These are phyloP conservation scores for Aspergillus cristatus DNA, from an alignment of 495 filamentous ascomycete species.

Conservation along the genomic window DNA sequence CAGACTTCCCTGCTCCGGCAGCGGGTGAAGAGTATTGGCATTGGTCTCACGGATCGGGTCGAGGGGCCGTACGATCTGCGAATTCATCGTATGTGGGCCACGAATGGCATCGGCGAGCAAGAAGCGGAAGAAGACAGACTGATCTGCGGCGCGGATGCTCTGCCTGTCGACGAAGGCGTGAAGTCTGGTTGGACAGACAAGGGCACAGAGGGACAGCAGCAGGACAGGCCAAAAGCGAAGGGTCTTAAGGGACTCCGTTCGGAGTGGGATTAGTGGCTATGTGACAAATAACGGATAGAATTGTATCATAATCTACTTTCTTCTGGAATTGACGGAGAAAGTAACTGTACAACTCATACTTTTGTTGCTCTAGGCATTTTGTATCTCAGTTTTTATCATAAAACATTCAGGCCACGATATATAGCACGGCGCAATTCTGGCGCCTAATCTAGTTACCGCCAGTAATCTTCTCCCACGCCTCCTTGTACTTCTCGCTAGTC, in stretches of 20 bases:
- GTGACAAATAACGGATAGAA: too few relatives aligned
- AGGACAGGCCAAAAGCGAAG: constrained; percentile 16
- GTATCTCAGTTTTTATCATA: neutral
- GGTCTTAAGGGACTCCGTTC: constrained; percentile 28
- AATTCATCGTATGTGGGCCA: constrained; percentile 77
- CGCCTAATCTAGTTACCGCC: constrained; percentile 34
- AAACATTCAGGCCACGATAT: neutral
- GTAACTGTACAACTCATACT: neutral
- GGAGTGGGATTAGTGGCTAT: constrained; percentile 23
- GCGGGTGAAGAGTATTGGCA: constrained; percentile 73
- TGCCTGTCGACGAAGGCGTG: constrained; percentile 35
- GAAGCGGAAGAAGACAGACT: constrained; percentile 31
- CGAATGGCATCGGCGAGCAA: constrained; percentile 35
- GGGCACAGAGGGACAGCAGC: constrained; percentile 4
- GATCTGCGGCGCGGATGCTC: constrained; percentile 35
- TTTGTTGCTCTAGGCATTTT: neutral
- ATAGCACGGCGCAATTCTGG: neutral
- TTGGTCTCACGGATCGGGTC: constrained; percentile 81
- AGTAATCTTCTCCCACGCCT: constrained; percentile 64
- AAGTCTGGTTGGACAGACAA: constrained; percentile 19
- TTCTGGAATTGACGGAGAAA: neutral
- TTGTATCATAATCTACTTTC: constrained; percentile 15
- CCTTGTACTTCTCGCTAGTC: constrained; percentile 56
- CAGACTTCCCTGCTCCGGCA: constrained; percentile 79
- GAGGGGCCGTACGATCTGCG: constrained; percentile 78